These are phyloP conservation scores for Vitis hybrid DNA, from an alignment of 177 flowering plant species.

Conservation along the genomic window DNA sequence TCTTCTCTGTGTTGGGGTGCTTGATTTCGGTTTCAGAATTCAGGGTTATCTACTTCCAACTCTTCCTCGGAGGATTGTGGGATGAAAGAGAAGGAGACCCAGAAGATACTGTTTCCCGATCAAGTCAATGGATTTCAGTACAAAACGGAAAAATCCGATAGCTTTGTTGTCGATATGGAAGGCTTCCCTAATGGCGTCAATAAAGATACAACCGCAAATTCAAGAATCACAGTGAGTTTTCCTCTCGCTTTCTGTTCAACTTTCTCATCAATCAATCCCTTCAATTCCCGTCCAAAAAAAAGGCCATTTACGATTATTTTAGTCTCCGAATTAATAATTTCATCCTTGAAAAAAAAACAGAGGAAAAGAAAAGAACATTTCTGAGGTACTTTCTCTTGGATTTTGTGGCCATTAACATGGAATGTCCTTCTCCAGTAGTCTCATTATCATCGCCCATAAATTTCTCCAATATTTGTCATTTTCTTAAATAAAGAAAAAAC, in stretches of 20 bases:
- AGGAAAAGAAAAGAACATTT: no score
- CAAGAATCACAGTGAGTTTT: constrained; percentile 57
- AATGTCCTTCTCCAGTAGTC: no score
- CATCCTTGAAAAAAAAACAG: not conserved
- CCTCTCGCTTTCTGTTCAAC: not conserved
- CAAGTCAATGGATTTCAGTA: constrained; percentile 32
- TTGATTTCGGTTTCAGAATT: constrained; percentile 12
- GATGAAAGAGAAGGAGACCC: constrained; percentile 25
- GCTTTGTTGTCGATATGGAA: constrained; percentile 63
- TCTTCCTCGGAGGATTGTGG: constrained; percentile 14
- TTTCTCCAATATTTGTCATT: no score
- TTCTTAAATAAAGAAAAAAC: no score
- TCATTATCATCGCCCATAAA: no score
- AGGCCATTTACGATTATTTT: not conserved
- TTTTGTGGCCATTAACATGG: no score
- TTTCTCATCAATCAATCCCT: not conserved
- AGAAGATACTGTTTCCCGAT: constrained; percentile 38
- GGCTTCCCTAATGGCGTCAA: constrained; percentile 34
- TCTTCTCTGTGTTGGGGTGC: not conserved
- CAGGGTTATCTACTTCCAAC: constrained; percentile 4
- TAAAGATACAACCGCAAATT: constrained; percentile 34
- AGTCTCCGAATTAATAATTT: not conserved
- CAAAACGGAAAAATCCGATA: constrained; percentile 36
- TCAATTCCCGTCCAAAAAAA: not conserved
- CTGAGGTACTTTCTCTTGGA: no score